phyloP scores from a whole-genome alignment of 805 yeast species.

The Suhomyces vadensis region DNA sequence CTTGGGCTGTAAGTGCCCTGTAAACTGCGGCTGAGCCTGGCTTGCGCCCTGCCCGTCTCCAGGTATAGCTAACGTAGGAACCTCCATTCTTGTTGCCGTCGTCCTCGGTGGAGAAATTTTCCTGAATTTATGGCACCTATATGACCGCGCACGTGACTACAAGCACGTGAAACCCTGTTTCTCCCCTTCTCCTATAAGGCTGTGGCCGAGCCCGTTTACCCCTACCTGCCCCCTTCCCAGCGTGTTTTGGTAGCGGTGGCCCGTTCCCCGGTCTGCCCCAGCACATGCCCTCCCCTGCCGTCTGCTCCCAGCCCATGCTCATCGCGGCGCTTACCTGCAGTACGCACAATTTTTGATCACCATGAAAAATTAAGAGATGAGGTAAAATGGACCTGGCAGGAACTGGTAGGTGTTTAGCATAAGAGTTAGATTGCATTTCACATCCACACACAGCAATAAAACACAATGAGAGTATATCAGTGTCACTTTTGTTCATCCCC shows the following conservation, averaged over 20 bases:
- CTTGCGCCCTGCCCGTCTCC: slow-evolving; percentile 42
- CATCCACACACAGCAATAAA: slow-evolving; percentile 1
- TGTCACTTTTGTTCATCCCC: slow-evolving; percentile 99
- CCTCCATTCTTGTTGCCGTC: slow-evolving; percentile 42
- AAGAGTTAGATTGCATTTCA: no score
- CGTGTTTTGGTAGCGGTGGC: no score
- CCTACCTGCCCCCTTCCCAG: no score
- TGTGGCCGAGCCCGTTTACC: no score
- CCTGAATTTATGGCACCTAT: background rate
- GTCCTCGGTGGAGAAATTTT: background rate
- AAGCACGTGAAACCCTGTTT: background rate
- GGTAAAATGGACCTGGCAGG: background rate
- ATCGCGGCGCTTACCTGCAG: slow-evolving; percentile 6
- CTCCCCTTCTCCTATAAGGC: no score
- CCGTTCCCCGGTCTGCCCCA: no score
- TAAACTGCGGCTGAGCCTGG: slow-evolving; percentile 27
- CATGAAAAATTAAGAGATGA: slow-evolving; percentile 6
- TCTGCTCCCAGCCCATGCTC: background rate
- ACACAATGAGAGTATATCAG: slow-evolving; percentile 75
- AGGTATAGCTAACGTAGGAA: slow-evolving; percentile 58
- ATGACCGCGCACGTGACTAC: background rate
- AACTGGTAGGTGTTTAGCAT: background rate
- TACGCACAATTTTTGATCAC: background rate
- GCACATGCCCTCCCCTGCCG: no score
- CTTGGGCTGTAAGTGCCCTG: slow-evolving; percentile 43